Base-by-base conservation (phyloP, 148 eudicot species). In the Limonium bicolor region DNA sequence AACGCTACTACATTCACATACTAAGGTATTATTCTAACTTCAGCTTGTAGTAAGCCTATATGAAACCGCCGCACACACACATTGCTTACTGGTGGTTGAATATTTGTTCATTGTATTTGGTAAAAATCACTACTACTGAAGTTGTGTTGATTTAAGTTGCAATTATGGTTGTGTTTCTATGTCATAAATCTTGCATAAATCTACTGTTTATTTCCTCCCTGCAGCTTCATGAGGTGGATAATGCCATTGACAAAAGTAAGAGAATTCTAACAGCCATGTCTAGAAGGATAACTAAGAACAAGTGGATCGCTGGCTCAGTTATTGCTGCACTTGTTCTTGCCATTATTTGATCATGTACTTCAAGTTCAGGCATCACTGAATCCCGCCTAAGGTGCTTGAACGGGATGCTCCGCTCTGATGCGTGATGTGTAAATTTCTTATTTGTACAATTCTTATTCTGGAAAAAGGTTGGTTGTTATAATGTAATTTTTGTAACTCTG, bases 191-290 rank as follows among this genome's bases (percentile, higher is more conserved):
- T 18, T 11, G 3, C 23, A 16, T 32, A 16, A 5, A 3, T n/a
- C 29, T 40, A 27, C 48, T 20, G 4, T 22, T 53, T 55, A 7
- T 18, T 1, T 18, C 14, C 4, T n/a, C n/a, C n/a, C 55, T 71
- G 55, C 85, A 88, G 96, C 92, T 88, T 55, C 85, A 75, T 50
- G 96, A 83, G 31, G 86, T 83, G 23, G 96, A 88, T 64, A 80
- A 65, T 42, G 94, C 81, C 36, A 83, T 88, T 51, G 94, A 80
- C 68, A 88, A 83, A 53, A 83, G 94, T 51, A 88, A 88, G 53
- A 88, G 77, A 68, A 66, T 88, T 20, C 64, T 88, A 60, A 80
- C 76, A n/a, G 43, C 86, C 40, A 83, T 88, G 94, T 71, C 86
- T 0, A 68, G 81, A 55, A 80, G 94, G 66, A 74, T 88, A 32